Evolutionary conservation across 805 yeast genomes (phyloP), one percentile per base, ranked within the genome.

Genomic region (Candida maesae): DNA sequence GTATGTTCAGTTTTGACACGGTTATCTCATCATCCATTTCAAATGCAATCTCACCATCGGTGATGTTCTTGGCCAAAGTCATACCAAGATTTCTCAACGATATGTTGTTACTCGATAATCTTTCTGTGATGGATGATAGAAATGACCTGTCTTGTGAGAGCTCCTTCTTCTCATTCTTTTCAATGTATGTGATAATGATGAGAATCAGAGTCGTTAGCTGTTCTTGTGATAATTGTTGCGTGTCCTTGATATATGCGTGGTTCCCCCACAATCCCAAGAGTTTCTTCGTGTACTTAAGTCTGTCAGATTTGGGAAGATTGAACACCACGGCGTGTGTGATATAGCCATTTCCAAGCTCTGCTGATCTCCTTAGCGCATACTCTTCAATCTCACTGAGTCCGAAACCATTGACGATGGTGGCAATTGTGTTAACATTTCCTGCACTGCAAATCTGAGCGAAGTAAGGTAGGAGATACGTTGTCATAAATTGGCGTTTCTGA

Each of bases 11-110:
- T 2, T 20, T 29, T 5, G 17, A 15, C 6, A 44, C 25, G 21
- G 15, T 13, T 10, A 51, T 36, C 24, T 45, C 47, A 8, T 60
- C 58, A 4, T 61, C 54, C 2, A 60, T 55, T 5, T 63, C 58
- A 41, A 67, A 51, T 5, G 57, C 52, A 47, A 45, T 47, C 44
- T 51, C 50, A 17, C 55, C 49, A 15, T 56, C 53, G 0, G 58
- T 58, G 1, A 76, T 55, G 13, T 57, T 53, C 51, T 81, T 82
- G 1, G 85, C 86, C 6, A 82, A 56, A 13, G 72, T 52, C 58
- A 82, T 75, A 0, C 81, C 89, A 24, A 80, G 58, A 12, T 66
- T 53, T 41, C 85, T 70, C 2, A 71, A 60, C n/a, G 52, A 55
- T 2, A 58, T 51, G 2, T 77, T 67, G 33, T 68, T 67, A 0